phyloP scores from a whole-genome alignment of 164 flowering plant genomes.

The Vitis amurensis region DNA sequence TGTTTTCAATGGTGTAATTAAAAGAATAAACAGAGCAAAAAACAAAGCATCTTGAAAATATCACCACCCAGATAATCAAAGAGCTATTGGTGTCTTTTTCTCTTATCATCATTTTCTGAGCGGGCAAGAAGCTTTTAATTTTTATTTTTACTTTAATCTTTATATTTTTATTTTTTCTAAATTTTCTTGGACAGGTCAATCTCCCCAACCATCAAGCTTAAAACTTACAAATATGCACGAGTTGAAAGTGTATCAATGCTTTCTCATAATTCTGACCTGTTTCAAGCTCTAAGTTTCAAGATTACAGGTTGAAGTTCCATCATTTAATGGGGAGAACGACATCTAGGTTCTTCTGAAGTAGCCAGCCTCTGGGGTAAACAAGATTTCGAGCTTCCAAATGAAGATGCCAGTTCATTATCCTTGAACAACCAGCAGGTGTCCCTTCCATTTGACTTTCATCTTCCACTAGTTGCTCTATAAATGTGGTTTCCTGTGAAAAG shows the following conservation, averaged over 20 bases:
- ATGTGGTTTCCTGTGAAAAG: constrained; percentile 75
- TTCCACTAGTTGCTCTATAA: constrained; percentile 88
- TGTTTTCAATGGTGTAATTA: too few species aligned
- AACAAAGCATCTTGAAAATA: too few species aligned
- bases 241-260: not conserved
- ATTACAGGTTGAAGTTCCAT: constrained; percentile 10
- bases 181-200: not conserved
- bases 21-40: too few species aligned
- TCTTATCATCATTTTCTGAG: too few species aligned
- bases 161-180: too few species aligned
- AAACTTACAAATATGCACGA: not conserved
- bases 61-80: too few species aligned
- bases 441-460: constrained; percentile 97
- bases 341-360: constrained; percentile 70
- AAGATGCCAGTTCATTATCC: constrained; percentile 89
- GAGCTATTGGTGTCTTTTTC: too few species aligned
- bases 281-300: not conserved
- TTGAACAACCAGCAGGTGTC: constrained; percentile 56
- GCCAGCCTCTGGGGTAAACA: constrained; percentile 81
- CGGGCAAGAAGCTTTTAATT: too few species aligned
- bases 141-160: too few species aligned
- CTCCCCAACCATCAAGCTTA: not conserved
- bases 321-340: constrained; percentile 37
- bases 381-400: constrained; percentile 64
- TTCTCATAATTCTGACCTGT: constrained; percentile 22